Evolutionary conservation across 1,139 yeast genomes (phyloP), one percentile per base, ranked within the genome.

Genomic region (Entelexis sorbosivorans): DNA sequence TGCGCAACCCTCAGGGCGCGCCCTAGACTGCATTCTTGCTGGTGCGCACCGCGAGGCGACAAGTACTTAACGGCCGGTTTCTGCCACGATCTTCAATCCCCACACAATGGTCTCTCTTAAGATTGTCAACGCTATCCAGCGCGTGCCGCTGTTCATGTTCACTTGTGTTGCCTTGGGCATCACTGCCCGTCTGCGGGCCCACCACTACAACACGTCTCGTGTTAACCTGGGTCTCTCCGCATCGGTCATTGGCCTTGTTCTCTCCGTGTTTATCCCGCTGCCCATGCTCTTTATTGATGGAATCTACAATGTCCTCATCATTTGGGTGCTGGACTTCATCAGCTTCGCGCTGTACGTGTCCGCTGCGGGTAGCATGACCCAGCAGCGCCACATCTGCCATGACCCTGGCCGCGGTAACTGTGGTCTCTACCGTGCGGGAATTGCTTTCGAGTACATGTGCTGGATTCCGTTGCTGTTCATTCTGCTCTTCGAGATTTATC

Each of bases 391-490:
- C 32, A 36, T 40, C 40, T 54, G 57, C 53, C 50, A 54, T 40
- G 19, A 20, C 9, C 47, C 39, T 7, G 14, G 9, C 31, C 39
- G 26, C 17, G 58, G 58, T 44, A 24, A 50, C 44, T 55, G 58
- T 33, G 50, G 50, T 17, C 47, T 44, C 28, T 42, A 34, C 45
- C 48, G 54, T 9, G 58, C 58, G 14, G 53, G 51, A 7, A 34
- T 47, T 33, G 58, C 58, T 17, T 55, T 55, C 58, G 44, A 54
- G 19, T 55, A 49, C 52, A 55, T 55, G 54, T 45, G 32, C 45
- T 55, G 58, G 58, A 54, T 54, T 32, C 24, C 48, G 13, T 31
- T 55, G 29, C 26, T 55, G 31, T 50, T 55, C 49, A 26, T 46
- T 8, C 34, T 55, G 19, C 22, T 35, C 17, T 33, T 51, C 11